phyloP scores from a whole-genome alignment of 768 basidiomycete species.

The Floccularia luteovirens region DNA sequence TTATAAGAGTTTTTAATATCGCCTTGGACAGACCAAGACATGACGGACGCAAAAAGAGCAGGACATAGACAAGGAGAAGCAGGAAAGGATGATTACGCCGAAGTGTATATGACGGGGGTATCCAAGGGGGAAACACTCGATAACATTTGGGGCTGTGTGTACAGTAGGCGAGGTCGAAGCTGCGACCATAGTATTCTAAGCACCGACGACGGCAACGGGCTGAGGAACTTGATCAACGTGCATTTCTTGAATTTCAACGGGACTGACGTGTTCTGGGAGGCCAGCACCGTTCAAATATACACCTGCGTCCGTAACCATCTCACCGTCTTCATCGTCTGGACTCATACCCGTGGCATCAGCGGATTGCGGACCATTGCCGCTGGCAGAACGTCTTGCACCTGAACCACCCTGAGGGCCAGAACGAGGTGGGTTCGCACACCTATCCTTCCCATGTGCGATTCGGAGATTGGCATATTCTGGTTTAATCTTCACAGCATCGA shows the following conservation, averaged over 20 bases:
- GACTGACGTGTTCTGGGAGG: slow-evolving; percentile 12
- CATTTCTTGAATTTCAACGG: slow-evolving; percentile 29
- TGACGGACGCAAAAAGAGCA: slow-evolving; percentile 16
- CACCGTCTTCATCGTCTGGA: slow-evolving; percentile 15
- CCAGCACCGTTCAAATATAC: slow-evolving; percentile 17
- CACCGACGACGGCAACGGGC: slow-evolving; percentile 20
- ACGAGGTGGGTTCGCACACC: slow-evolving; percentile 89
- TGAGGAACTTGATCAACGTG: slow-evolving; percentile 30
- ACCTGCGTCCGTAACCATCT: slow-evolving; percentile 24
- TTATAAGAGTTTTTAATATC: slow-evolving; percentile 23
- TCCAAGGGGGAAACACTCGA: slow-evolving; percentile 13
- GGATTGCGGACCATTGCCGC: slow-evolving; percentile 21
- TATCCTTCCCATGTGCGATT: slow-evolving; percentile 92
- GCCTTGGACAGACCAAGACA: slow-evolving; percentile 17
- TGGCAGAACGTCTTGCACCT: slow-evolving; percentile 38
- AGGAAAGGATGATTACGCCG: slow-evolving; percentile 8
- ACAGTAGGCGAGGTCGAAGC: too few relatives aligned
- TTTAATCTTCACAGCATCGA: slow-evolving; percentile 89
- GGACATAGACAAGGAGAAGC: slow-evolving; percentile 9
- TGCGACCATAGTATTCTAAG: not conserved
- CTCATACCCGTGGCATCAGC: slow-evolving; percentile 5
- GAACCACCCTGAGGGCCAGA: slow-evolving; percentile 70
- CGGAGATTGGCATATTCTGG: slow-evolving; percentile 85
- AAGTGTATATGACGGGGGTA: slow-evolving; percentile 19
- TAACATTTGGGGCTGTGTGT: too few relatives aligned